Conservation (phyloP, 371 early-diverging fungal genomes). For the Mortierella sp. region DNA sequence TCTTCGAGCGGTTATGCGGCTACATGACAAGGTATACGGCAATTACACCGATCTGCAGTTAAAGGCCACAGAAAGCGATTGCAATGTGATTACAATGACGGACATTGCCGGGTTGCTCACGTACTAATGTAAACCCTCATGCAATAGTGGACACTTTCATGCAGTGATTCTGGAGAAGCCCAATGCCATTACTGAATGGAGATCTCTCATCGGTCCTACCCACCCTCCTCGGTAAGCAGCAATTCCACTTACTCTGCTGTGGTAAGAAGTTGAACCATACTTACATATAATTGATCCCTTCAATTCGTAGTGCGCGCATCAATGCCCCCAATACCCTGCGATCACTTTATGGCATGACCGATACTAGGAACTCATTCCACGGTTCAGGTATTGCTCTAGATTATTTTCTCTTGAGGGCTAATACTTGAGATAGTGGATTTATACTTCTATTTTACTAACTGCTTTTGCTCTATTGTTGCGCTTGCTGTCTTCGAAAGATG, state of each 20-base stretch:
- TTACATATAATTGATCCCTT: background rate
- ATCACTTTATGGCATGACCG: slow-evolving; percentile 80
- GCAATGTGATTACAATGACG: too few species aligned
- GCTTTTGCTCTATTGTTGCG: too few species aligned
- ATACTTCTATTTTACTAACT: too few species aligned
- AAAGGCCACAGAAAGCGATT: too few species aligned
- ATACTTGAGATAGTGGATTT: too few species aligned
- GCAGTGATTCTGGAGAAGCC: slow-evolving; percentile 68
- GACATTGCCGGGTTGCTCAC: too few species aligned
- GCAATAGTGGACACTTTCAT: slow-evolving; percentile 74
- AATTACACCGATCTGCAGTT: too few species aligned
- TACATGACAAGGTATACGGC: slow-evolving; percentile 77
- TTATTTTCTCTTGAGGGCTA: too few species aligned
- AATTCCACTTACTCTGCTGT: too few species aligned
- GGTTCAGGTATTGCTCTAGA: slow-evolving; percentile 75
- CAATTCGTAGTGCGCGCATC: slow-evolving; percentile 66
- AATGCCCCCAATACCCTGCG: slow-evolving; percentile 72
- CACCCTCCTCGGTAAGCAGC: slow-evolving; percentile 69
- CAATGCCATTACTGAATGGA: slow-evolving; percentile 73
- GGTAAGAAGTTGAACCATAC: too few species aligned
- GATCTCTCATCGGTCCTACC: slow-evolving; percentile 74
- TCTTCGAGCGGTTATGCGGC: slow-evolving; percentile 74
- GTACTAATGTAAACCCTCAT: background rate
- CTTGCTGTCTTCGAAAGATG: slow-evolving; percentile 57
- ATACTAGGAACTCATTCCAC: slow-evolving; percentile 86